Evolutionary conservation across 352 stramenopile genomes (phyloP), one percentile per base, ranked within the genome.

Genomic region (Phytopythium helicoides): DNA sequence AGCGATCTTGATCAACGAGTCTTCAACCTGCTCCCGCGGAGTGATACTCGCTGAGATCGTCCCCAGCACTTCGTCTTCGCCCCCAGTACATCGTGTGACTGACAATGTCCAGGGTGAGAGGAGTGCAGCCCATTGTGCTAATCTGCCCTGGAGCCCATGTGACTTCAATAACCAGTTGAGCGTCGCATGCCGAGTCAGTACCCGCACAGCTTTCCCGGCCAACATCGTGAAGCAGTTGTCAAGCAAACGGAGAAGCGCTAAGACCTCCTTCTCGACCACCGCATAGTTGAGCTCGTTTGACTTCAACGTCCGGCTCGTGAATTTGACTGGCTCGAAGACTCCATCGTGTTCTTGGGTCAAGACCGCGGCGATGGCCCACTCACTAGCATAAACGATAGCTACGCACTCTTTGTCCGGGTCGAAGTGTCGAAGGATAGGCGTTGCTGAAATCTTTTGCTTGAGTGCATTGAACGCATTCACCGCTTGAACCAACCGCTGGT

Each of bases 271-370:
- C 38, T 60, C 47, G 9, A 60, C 51, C 2, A 58, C 46, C 15
- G 15, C 21, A 25, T 65, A 57, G 14, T 53, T 56, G 9, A 65
- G 19, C 44, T 57, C 52, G 47, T 60, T 57, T 14, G 41, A 3
- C 21, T 63, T 58, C 23, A 63, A 36, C 11, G 23, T 58, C 3
- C 47, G 40, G n/a, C 40, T 47, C 3, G 40, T 18, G 31, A 66
- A 66, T 15, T 15, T 48, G 1, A 66, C 47, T 14, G 41, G 49
- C 7, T 25, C 0, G 26, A 28, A 56, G 0, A 36, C n/a, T 0
- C 42, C 52, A 10, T 51, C 52, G n/a, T 58, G 52, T 10, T 52
- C 18, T 36, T 51, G 52, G 6, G 23, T 25, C 14, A 58, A 12
- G 3, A 18, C 26, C 4, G 33, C 38, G 0, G 41, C 49, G 10